Percentiles rank a stretch among this genome's conserved stretches.
phyloP scores from a whole-genome alignment of 2,329 filamentous ascomycete genomes.

The Sclerotinia sclerotiorum region DNA sequence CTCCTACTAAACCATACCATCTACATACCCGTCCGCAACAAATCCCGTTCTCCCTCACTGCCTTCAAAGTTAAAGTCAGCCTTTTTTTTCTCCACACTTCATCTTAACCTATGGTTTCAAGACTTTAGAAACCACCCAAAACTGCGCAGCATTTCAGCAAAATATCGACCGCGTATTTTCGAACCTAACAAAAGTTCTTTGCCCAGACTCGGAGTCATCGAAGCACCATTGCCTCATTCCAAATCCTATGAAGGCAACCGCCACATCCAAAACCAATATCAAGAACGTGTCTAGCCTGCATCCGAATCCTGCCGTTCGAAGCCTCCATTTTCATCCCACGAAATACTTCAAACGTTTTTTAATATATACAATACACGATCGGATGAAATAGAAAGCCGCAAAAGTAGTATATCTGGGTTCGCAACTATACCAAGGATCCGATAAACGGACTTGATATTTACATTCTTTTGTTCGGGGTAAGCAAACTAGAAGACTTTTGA shows the following conservation, averaged over 20 bases:
- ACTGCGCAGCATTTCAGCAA: constrained; percentile 14
- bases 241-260: constrained; percentile 15
- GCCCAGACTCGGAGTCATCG: constrained; percentile 15
- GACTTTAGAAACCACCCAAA: constrained; percentile 6
- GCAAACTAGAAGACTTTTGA: background rate
- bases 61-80: constrained; percentile 7
- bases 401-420: constrained; percentile 12
- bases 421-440: background rate
- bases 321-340: constrained; percentile 6
- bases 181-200: background rate
- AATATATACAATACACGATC: constrained; percentile 15
- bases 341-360: background rate
- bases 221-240: constrained; percentile 18
- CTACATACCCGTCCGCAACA: constrained; percentile 3
- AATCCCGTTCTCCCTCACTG: background rate
- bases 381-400: constrained; percentile 12
- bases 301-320: constrained; percentile 17
- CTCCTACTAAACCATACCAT: constrained; percentile 15
- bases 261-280: constrained; percentile 16
- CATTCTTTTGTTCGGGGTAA: background rate
- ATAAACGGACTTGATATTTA: background rate
- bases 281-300: constrained; percentile 21
- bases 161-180: constrained; percentile 17
- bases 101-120: constrained; percentile 8
- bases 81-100: constrained; percentile 7